Evolutionary conservation across 139 green algal genomes (phyloP).

Genomic region (Gonium pectorale): DNA sequence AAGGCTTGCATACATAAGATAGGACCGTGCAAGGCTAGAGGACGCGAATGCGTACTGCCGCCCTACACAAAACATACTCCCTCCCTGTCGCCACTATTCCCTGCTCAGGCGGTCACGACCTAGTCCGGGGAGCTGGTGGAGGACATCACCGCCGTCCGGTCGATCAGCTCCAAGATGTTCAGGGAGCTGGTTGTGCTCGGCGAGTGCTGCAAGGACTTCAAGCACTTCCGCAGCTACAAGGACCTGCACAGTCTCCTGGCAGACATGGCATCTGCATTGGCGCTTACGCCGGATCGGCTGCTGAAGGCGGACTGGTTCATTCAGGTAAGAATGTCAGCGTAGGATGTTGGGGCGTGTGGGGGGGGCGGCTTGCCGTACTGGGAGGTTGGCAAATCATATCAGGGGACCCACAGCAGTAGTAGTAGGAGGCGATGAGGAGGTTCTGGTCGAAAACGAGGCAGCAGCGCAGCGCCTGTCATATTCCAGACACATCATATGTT

Average conservation of each 20-base stretch:
- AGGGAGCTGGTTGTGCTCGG: constrained; percentile 26
- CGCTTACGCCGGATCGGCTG: constrained; percentile 23
- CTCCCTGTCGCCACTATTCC: constrained; percentile 1
- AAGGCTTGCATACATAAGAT: not conserved
- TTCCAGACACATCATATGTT: not conserved
- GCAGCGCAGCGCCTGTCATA: not conserved
- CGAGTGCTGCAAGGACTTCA: constrained; percentile 16
- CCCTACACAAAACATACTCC: constrained; percentile 1
- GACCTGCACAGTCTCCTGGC: not conserved
- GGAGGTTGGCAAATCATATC: constrained; percentile 5
- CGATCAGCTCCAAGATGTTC: not conserved
- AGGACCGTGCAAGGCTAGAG: not conserved
- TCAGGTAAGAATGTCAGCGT: constrained; percentile 6
- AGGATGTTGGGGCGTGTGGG: not conserved
- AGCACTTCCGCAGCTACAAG: not conserved
- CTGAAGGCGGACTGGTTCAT: constrained; percentile 14
- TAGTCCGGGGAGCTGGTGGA: constrained; percentile 5
- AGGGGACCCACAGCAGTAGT: not conserved
- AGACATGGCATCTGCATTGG: constrained; percentile 11
- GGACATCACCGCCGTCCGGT: not conserved
- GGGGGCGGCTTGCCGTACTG: not conserved
- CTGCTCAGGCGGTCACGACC: not conserved
- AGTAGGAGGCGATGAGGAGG: not conserved
- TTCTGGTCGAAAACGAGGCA: not conserved
- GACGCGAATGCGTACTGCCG: not conserved